Evolutionary conservation across 2,329 filamentous ascomycete species (phyloP).

Genomic region (Byssochlamys sp.): DNA sequence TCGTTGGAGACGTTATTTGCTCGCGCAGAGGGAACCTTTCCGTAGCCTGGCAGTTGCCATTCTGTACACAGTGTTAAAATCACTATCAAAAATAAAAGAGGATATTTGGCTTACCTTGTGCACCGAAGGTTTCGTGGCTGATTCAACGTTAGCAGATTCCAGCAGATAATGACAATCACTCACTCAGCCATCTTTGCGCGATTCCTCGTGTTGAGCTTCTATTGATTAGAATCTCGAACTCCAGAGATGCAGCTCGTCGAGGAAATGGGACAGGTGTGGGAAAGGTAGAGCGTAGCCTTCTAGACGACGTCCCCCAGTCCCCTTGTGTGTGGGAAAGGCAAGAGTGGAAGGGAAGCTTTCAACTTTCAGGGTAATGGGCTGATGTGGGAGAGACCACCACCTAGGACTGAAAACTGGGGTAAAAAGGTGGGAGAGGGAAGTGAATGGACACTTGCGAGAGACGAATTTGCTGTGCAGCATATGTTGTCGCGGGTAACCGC

Average conservation of each 20-base stretch:
- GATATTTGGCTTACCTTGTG: slow-evolving; percentile 11
- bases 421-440: background rate
- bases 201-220: background rate
- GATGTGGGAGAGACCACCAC: background rate
- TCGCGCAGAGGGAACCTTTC: slow-evolving; percentile 1
- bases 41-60: slow-evolving; percentile 16
- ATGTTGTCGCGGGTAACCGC: background rate
- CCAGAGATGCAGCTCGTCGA: background rate
- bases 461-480: background rate
- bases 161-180: background rate
- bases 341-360: background rate
- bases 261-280: background rate
- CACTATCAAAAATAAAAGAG: background rate
- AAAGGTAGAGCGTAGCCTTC: background rate
- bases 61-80: slow-evolving; percentile 7
- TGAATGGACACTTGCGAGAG: background rate
- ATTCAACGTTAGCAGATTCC: background rate
- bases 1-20: background rate
- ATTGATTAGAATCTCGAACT: background rate
- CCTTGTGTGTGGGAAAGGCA: background rate
- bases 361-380: background rate
- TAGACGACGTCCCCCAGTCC: background rate
- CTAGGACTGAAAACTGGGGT: background rate
- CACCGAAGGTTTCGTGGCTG: slow-evolving; percentile 15
- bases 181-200: background rate